Base-by-base conservation (phyloP, 257 asterid species). In the Scutellaria baicalensis region DNA sequence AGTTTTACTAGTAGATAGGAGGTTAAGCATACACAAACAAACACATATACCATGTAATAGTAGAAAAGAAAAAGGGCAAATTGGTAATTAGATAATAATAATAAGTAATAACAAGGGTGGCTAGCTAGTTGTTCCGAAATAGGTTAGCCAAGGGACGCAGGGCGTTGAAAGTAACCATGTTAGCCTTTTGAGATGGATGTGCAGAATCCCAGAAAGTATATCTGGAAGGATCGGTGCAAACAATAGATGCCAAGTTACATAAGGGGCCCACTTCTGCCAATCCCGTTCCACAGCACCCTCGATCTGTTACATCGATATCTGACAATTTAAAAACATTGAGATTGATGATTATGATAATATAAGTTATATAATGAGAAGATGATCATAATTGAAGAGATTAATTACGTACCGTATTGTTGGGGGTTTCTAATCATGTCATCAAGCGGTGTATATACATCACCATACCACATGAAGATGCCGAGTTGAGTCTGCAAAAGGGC, bases 231-330 rank as follows among this genome's bases (percentile, higher is more conserved):
- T 86, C 83, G 1, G 75, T 51, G 69, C 96, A 90, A 17, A 86
- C 17, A 0, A 9, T 0, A 10, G 88, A 74, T n/a, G n/a, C n/a
- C n/a, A 4, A 20, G 17, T 88, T 90, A 80, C 96, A 90, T n/a
- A 82, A 8, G 18, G 75, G 2, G 18, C 82, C 38, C 0, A 60
- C 36, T 68, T 90, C 96, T 1, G 83, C 0, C 0, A 75, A 11
- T 56, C 96, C 95, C 54, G 79, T 90, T 38, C 93, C 96, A 54
- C 96, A 88, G 39, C 96, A 88, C 0, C 95, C 93, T 13, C 16
- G 42, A n/a, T n/a, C n/a, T 9, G 69, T 67, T 17, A 82, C 88
- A 5, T 73, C 78, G 64, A 84, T 81, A 52, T 93, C 96, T 89
- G 55, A 31, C 17, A 57, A 61, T 13, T 27, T n/a, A n/a, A n/a